phyloP scores from a whole-genome alignment of 495 filamentous ascomycete species.

The Sordaria brevicollis region DNA sequence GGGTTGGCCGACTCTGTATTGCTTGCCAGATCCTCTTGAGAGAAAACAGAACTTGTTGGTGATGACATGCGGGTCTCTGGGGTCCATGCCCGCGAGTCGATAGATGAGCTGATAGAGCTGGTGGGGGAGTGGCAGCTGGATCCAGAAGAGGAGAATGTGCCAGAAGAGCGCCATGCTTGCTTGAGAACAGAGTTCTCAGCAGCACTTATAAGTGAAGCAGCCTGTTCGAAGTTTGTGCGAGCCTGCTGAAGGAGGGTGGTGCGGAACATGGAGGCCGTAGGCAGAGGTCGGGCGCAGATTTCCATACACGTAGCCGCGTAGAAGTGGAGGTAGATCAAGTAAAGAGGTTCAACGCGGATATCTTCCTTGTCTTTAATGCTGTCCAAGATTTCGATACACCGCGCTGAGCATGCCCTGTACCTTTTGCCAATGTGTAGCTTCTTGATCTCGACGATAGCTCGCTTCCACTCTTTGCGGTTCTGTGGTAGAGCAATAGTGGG shows the following conservation, averaged over 20 bases:
- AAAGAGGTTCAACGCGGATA: slow-evolving; percentile 32
- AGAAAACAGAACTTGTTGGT: slow-evolving; percentile 31
- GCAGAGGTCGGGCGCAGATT: slow-evolving; percentile 38
- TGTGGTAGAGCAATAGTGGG: slow-evolving; percentile 15
- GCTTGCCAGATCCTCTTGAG: slow-evolving; percentile 23
- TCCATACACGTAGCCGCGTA: slow-evolving; percentile 44
- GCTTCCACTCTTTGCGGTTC: slow-evolving; percentile 31
- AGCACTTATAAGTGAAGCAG: slow-evolving; percentile 28
- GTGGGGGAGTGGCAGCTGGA: slow-evolving; percentile 36
- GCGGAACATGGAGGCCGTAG: slow-evolving; percentile 26
- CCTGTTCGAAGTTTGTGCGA: slow-evolving; percentile 36
- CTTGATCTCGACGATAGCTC: slow-evolving; percentile 35
- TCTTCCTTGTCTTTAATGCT: slow-evolving; percentile 24
- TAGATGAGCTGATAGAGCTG: slow-evolving; percentile 35
- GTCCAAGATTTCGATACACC: slow-evolving; percentile 36
- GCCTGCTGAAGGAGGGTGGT: slow-evolving; percentile 37
- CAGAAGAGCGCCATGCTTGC: slow-evolving; percentile 22
- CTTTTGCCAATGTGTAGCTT: slow-evolving; percentile 31
- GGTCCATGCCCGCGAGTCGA: slow-evolving; percentile 33
- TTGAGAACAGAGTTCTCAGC: slow-evolving; percentile 25
- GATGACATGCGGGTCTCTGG: slow-evolving; percentile 31
- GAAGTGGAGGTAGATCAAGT: slow-evolving; percentile 44
- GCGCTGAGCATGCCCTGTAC: slow-evolving; percentile 35
- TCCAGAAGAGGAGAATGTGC: slow-evolving; percentile 20
- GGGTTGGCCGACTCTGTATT: slow-evolving; percentile 13